phyloP scores from a whole-genome alignment of 2,329 filamentous ascomycete species.

The Alternaria sp. region DNA sequence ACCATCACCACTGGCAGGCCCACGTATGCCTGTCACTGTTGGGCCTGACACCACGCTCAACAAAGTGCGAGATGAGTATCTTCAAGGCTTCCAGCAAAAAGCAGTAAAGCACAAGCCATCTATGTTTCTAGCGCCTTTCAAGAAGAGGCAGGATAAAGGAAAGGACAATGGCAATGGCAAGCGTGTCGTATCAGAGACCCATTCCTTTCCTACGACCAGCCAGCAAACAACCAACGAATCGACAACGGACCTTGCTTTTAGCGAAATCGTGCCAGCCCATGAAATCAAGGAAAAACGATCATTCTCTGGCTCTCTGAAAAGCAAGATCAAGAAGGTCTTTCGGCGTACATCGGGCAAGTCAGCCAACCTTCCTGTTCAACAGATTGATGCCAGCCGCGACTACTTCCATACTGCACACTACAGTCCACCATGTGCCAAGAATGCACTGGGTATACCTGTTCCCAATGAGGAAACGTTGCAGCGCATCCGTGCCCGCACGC shows the following conservation, averaged over 20 bases:
- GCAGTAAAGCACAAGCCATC: conserved; percentile 55
- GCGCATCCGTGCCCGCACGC: conserved; percentile 41
- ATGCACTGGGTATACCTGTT: conserved; percentile 47
- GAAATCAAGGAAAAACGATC: conserved; percentile 67
- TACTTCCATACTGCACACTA: conserved; percentile 45
- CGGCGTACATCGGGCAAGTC: conserved; percentile 49
- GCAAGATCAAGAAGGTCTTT: conserved; percentile 68
- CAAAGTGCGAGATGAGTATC: conserved; percentile 51
- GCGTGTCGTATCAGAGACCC: conserved; percentile 23
- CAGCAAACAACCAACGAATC: conserved; percentile 23
- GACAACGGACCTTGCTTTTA: conserved; percentile 21
- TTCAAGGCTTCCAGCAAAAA: conserved; percentile 54
- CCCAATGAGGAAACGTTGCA: conserved; percentile 59
- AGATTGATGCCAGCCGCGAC: conserved; percentile 58
- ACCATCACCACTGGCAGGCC: conserved; percentile 33
- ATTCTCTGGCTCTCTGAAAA: conserved; percentile 68
- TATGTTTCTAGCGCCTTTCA: conserved; percentile 56
- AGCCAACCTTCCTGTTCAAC: conserved; percentile 60
- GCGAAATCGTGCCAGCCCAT: conserved; percentile 37
- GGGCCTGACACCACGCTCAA: conserved; percentile 39
- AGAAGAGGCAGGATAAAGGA: conserved; percentile 51
- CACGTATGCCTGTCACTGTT: conserved; percentile 41
- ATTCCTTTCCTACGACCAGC: conserved; percentile 23
- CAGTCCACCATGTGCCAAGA: conserved; percentile 28
- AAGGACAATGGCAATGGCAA: conserved; percentile 34